These are phyloP conservation scores for Beauveria sp. DNA, from an alignment of 2,329 filamentous ascomycete species.

Conservation along the genomic window DNA sequence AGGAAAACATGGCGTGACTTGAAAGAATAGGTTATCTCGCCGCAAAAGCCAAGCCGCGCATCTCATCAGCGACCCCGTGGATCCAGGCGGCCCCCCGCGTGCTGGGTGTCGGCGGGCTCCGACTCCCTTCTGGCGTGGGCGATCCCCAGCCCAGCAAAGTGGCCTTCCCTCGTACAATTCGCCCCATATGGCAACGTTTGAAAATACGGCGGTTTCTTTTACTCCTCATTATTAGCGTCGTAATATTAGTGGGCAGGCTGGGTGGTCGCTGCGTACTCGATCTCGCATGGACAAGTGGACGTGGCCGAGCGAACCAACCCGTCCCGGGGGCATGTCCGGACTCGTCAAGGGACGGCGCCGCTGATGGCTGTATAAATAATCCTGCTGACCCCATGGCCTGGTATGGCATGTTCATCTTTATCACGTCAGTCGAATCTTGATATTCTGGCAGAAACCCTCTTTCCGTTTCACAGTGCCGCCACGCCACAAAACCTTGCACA, in stretches of 20 bases:
- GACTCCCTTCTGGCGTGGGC: slow-evolving; percentile 1
- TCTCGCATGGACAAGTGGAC: neutral
- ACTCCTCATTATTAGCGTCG: neutral
- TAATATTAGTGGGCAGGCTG: neutral
- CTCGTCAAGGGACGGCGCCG: neutral
- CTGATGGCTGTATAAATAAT: neutral
- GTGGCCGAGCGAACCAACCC: neutral
- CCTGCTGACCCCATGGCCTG: neutral
- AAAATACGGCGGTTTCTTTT: neutral
- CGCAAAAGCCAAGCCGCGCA: neutral
- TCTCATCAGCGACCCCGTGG: slow-evolving; percentile 4
- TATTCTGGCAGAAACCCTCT: neutral
- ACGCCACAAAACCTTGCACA: neutral
- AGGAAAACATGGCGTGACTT: slow-evolving; percentile 1
- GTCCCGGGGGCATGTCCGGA: neutral
- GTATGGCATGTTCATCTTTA: neutral
- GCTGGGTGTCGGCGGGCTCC: slow-evolving; percentile 24
- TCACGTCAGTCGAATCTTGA: neutral
- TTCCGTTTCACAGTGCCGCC: neutral
- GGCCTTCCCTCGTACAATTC: neutral
- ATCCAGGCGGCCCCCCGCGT: slow-evolving; percentile 14
- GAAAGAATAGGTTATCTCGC: neutral
- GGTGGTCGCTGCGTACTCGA: neutral
- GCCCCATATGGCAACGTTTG: neutral
- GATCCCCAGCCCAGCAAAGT: neutral